Evolutionary conservation across 1,284 basidiomycete species (phyloP).

Genomic region (Heterobasidion irregulare): DNA sequence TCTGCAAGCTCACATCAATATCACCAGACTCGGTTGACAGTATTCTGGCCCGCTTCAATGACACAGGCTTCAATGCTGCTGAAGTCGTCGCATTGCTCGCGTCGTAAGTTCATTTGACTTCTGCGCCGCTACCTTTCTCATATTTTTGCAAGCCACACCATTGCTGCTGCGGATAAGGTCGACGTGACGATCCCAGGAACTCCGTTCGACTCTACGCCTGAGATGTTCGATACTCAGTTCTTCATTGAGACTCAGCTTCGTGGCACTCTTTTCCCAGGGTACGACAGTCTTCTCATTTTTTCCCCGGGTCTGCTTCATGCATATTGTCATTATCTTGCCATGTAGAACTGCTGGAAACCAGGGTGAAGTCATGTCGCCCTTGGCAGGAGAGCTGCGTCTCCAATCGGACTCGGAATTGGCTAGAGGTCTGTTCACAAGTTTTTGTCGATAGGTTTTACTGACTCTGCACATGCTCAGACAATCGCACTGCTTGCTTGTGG

Average conservation of each 20-base stretch:
- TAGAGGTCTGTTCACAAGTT: slow-evolving; percentile 2
- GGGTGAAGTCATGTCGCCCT: slow-evolving; percentile 21
- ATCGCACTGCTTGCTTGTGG: background rate
- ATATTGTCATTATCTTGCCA: background rate
- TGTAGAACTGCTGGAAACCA: slow-evolving; percentile 12
- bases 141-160: background rate
- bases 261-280: slow-evolving; percentile 21
- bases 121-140: slow-evolving; percentile 9
- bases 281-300: background rate
- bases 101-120: background rate
- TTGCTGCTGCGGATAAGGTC: slow-evolving; percentile 19
- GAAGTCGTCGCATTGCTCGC: slow-evolving; percentile 21
- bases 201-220: slow-evolving; percentile 11
- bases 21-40: background rate
- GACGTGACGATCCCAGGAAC: slow-evolving; percentile 11
- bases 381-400: slow-evolving; percentile 26
- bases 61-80: slow-evolving; percentile 16
- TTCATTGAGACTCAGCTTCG: slow-evolving; percentile 18
- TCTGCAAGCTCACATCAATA: background rate
- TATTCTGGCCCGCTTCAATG: slow-evolving; percentile 17
- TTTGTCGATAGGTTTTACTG: background rate
- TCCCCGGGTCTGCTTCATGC: background rate
- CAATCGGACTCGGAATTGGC: slow-evolving; percentile 20
- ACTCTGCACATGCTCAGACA: background rate
- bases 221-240: slow-evolving; percentile 17